Base-by-base conservation (phyloP, 2,329 filamentous ascomycete species). In the Venturia pyrina region DNA sequence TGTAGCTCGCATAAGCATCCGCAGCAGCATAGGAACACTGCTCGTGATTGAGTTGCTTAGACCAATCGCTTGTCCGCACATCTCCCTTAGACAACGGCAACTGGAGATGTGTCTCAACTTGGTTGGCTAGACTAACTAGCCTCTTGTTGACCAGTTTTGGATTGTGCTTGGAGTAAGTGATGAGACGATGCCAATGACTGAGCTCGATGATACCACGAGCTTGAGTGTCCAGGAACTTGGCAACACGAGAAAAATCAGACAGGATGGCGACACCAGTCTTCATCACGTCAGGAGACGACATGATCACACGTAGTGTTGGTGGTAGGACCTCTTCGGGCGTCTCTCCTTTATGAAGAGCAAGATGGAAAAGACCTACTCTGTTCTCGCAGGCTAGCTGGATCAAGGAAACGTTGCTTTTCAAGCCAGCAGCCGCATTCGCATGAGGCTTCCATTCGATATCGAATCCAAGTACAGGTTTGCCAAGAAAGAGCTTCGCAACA, bases 341-440 rank as follows among this genome's bases (percentile, higher is more conserved):
- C 17, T 75, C 74, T 1, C 79, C 79, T 24, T 70, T 61, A 67
- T 81, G 80, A 2, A 87, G 70, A 2, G 91, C 89, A 64, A 96
- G 76, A 70, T 97, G 93, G 70, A 96, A 93, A 0, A 97, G 82
- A 0, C 83, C 91, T 62, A 97, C 88, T 17, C 86, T 88, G 68
- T 88, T 85, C 56, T 89, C 84, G 67, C 86, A 89, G 0, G 93
- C 91, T 28, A 97, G 75, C 75, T 97, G 93, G 56, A 97, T 88
- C 46, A 97, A 76, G 0, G 90, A 93, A 7, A 96, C 84, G 68
- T 92, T 91, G 63, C 83, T 80, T 69, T 89, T 88, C 4, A 87
- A 77, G 3, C 81, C 79, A 2, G 81, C 74, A 8, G 69, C 70
- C 24, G 74, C 79, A 6, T 73, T 78, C 0, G 85, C 81, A 6